Percentiles rank a stretch among this genome's conserved stretches.
Conservation (phyloP, 768 basidiomycete genomes). For the Trametes meyenii region DNA sequence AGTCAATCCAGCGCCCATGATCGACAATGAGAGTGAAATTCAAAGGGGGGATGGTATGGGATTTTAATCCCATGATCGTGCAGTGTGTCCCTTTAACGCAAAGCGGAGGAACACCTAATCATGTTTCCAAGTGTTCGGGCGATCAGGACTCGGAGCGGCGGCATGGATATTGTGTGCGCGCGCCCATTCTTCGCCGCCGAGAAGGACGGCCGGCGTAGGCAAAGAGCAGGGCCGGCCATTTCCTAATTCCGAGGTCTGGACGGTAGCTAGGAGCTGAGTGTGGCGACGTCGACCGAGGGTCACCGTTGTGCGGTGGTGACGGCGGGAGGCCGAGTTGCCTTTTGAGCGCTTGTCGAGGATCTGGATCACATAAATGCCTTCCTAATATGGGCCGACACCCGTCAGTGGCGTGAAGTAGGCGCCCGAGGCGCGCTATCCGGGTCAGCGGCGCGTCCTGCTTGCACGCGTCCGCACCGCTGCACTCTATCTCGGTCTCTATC, state of each 20-base stretch:
- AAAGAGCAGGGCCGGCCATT: background rate
- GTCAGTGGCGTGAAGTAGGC: slow-evolving; percentile 9
- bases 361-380: background rate
- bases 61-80: no score
- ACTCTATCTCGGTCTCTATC: background rate
- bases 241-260: background rate
- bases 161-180: no score
- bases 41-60: background rate
- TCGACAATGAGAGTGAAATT: background rate
- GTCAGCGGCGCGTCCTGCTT: no score
- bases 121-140: background rate
- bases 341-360: background rate
- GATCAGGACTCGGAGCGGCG: no score
- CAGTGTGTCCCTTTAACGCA: no score
- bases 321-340: background rate
- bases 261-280: background rate
- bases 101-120: no score
- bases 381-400: background rate
- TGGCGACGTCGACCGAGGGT: slow-evolving; percentile 1
- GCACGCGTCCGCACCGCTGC: slow-evolving; percentile 1
- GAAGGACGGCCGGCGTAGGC: no score
- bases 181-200: no score
- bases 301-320: no score
- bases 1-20: slow-evolving; percentile 2
- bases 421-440: background rate